Evolutionary conservation across 805 yeast genomes (phyloP), one percentile per base, ranked within the genome.

Genomic region (Sungouiozyma intestinalis): DNA sequence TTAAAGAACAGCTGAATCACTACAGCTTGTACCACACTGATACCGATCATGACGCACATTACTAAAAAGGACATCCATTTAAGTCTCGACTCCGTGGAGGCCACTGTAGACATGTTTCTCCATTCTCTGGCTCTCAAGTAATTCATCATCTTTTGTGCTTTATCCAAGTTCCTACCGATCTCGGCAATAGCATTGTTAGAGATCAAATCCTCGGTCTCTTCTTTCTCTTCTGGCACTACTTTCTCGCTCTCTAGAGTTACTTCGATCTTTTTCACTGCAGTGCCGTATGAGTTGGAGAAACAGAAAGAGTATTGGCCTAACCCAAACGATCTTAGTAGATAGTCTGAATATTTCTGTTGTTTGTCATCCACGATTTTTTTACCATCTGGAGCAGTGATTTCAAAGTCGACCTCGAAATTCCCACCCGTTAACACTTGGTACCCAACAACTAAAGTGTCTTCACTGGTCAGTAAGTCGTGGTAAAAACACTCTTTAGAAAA

Each of bases 121-220:
- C 85, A 83, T 70, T 88, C 95, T 70, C 99, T 83, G 15, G 97
- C 87, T 71, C 87, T 86, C 68, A 90, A 79, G 64, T 92, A 86
- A 57, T 82, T 85, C 64, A 90, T 68, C 65, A 76, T 66, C 57
- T 72, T 74, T 50, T 67, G 71, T 48, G 77, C 72, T 47, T 73
- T 77, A 50, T 72, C 76, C 55, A 77, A 65, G 58, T 76, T 78
- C 51, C 69, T 62, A 53, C 76, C 80, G 51, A 78, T 77, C 58
- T 72, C 76, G 45, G 71, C 72, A 38, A 76, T 69, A 8, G 81
- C 72, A 41, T 63, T 64, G 53, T 73, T 73, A 62, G 79, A 71
- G 51, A 69, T 65, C 44, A 72, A 69, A 46, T 75, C 78, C 47
- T 72, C 75, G 44, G 18, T 11, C 21, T 38, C 34, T 20, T 56